Evolutionary conservation across 768 basidiomycete species (phyloP).

Genomic region (Kondoa subrosea): DNA sequence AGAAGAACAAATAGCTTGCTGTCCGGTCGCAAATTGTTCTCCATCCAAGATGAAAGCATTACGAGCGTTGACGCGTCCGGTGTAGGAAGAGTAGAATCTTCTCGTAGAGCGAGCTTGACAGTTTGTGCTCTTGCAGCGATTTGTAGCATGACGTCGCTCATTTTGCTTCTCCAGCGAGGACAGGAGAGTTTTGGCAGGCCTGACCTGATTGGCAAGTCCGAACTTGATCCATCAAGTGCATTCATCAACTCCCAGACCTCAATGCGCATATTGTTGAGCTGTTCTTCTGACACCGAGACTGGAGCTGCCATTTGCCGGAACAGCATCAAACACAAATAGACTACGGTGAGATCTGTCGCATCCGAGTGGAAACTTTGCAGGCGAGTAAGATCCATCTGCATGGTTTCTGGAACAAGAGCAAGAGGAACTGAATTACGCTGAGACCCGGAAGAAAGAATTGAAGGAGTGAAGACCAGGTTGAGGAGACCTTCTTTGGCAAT

Average conservation of each 20-base stretch:
- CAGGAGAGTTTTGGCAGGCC: not conserved
- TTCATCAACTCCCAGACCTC: not conserved
- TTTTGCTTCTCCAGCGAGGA: not conserved
- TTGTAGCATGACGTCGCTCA: not conserved
- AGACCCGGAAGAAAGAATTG: conserved; percentile 27
- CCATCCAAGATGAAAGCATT: not conserved
- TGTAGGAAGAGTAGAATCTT: not conserved
- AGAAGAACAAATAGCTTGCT: not conserved
- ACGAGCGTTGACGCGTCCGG: not conserved
- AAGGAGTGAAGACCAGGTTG: conserved; percentile 32
- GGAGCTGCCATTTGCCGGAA: conserved; percentile 56
- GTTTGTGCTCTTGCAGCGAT: not conserved
- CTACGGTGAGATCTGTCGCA: conserved; percentile 51
- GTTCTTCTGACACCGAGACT: conserved; percentile 15
- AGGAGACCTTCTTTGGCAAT: conserved; percentile 20
- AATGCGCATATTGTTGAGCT: not conserved
- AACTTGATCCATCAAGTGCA: not conserved
- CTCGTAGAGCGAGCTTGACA: not conserved
- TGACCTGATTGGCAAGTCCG: too few relatives aligned
- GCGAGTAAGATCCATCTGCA: conserved; percentile 60
- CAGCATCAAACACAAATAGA: conserved; percentile 65
- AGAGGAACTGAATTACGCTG: conserved; percentile 18
- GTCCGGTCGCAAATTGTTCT: not conserved
- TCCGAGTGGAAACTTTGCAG: conserved; percentile 52
- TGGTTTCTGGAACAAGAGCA: conserved; percentile 50